Percentiles rank a stretch among this genome's conserved stretches.
Conservation (phyloP, 2,329 filamentous ascomycete species). For the Cladorrhinum sp. region DNA sequence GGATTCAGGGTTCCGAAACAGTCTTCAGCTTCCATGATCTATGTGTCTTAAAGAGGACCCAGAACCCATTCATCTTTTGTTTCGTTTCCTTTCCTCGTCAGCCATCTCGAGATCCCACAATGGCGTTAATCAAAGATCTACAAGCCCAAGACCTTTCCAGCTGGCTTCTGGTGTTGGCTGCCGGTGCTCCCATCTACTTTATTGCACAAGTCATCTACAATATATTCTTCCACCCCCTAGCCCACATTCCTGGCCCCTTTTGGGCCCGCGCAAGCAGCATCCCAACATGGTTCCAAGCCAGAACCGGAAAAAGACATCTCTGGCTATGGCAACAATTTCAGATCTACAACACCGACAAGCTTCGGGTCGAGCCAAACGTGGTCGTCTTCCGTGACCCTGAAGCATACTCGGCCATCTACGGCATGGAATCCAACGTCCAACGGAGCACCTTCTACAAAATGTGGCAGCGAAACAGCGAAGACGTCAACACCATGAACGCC, state of each 20-base stretch:
- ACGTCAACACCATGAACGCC: neutral
- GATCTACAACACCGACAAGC: neutral
- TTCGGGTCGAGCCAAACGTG: neutral
- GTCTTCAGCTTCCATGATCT: neutral
- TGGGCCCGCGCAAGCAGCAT: slow-evolving; percentile 1
- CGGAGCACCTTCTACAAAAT: neutral
- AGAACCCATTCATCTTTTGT: too few species aligned
- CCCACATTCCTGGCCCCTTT: slow-evolving; percentile 1
- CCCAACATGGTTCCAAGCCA: neutral
- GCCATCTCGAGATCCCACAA: neutral
- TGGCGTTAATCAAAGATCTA: neutral
- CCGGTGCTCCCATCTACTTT: neutral
- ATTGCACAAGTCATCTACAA: neutral
- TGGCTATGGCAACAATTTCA: neutral
- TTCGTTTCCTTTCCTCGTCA: too few species aligned
- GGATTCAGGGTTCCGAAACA: neutral
- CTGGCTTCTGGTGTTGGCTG: neutral
- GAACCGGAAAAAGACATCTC: neutral
- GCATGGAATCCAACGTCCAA: neutral
- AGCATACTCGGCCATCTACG: neutral
- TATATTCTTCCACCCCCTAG: neutral
- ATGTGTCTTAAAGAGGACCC: too few species aligned
- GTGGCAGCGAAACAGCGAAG: neutral
- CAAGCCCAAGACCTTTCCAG: neutral
- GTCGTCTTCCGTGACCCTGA: neutral